A percentile compares a stretch with the other conserved stretches of the same genome.
phyloP scores from a whole-genome alignment of 257 asterid genomes.

The Scutellaria barbata region DNA sequence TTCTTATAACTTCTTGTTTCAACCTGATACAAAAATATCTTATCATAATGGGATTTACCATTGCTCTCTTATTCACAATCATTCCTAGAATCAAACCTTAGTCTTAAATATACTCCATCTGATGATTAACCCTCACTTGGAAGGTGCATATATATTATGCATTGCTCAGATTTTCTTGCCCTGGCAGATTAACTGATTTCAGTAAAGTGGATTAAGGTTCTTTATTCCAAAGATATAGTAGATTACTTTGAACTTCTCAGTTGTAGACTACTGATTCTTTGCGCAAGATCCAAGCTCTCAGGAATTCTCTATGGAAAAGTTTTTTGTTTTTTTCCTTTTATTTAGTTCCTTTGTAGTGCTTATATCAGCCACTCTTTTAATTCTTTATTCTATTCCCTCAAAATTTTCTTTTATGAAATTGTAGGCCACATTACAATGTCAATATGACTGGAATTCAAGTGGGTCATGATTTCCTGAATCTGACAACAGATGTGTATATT shows the following conservation, averaged over 20 bases:
- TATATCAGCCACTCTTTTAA: slow-evolving; percentile 4
- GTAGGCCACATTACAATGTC: slow-evolving; percentile 98
- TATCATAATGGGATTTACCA: background rate
- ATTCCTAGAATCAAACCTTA: slow-evolving; percentile 18
- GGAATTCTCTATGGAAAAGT: slow-evolving; percentile 6
- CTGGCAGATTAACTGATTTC: slow-evolving; percentile 11
- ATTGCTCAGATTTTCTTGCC: background rate
- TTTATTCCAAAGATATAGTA: slow-evolving; percentile 8
- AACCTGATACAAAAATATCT: slow-evolving; percentile 5
- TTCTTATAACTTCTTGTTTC: slow-evolving; percentile 18
- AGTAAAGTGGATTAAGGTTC: slow-evolving; percentile 14
- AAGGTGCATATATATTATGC: background rate
- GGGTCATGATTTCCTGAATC: slow-evolving; percentile 66
- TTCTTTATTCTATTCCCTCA: slow-evolving; percentile 19
- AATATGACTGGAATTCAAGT: slow-evolving; percentile 92
- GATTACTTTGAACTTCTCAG: slow-evolving; percentile 9
- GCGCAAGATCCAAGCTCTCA: slow-evolving; percentile 25
- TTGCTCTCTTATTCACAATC: slow-evolving; percentile 15
- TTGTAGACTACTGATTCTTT: slow-evolving; percentile 19
- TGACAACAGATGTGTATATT: slow-evolving; percentile 61
- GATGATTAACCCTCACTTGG: background rate
- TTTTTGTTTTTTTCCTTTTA: slow-evolving; percentile 3
- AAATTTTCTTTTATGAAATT: slow-evolving; percentile 25
- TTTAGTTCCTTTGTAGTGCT: slow-evolving; percentile 19
- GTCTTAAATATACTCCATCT: background rate